Conservation (phyloP, 345 rosid genomes). For the Salix purpurea region DNA sequence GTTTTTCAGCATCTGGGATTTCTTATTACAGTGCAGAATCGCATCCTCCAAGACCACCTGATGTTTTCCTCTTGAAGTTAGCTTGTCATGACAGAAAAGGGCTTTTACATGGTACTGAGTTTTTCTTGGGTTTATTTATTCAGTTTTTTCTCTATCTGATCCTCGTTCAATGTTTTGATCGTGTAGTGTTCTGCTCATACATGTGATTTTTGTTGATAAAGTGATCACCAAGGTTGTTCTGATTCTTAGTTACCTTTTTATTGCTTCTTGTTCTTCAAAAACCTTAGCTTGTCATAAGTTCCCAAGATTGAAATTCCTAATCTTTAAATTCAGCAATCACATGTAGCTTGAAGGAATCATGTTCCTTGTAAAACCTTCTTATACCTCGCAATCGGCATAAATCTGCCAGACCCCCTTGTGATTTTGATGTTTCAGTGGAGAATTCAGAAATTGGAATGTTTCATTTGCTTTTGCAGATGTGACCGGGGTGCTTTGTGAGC, state of each 20-base stretch:
- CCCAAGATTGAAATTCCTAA: background rate
- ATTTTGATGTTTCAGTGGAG: conserved; percentile 1
- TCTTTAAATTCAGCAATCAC: background rate
- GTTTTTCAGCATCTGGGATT: conserved; percentile 70
- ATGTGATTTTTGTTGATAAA: background rate
- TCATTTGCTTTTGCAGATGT: conserved; percentile 52
- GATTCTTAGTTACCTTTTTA: background rate
- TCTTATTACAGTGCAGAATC: conserved; percentile 49
- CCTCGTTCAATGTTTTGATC: background rate
- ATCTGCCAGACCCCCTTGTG: background rate
- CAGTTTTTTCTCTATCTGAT: background rate
- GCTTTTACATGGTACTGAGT: conserved; percentile 65
- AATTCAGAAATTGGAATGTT: conserved; percentile 9
- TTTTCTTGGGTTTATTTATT: background rate
- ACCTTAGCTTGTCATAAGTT: background rate
- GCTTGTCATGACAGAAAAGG: conserved; percentile 75
- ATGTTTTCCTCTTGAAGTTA: conserved; percentile 74
- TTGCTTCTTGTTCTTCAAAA: background rate
- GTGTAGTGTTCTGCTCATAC: background rate
- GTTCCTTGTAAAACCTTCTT: background rate
- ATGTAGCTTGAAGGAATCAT: background rate
- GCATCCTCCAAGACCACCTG: conserved; percentile 58
- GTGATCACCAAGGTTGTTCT: background rate
- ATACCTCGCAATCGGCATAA: background rate
- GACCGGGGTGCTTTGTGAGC: conserved; percentile 69